Percentiles rank a stretch among this genome's conserved stretches.
These are phyloP conservation scores for Annona cherimola DNA, from an alignment of 164 flowering plant species.

Conservation along the genomic window DNA sequence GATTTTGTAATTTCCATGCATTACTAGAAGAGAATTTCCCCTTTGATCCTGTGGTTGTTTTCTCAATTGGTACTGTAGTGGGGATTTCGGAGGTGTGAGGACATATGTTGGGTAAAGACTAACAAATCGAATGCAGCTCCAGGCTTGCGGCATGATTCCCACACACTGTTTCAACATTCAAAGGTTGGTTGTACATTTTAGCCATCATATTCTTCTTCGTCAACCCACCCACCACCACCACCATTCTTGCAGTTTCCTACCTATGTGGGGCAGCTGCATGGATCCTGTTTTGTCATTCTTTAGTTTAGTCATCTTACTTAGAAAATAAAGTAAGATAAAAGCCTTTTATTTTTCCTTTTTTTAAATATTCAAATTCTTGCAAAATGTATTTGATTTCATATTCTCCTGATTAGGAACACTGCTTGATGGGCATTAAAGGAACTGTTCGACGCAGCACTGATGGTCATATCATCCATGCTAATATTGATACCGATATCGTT, in stretches of 20 bases:
- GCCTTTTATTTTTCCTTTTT: background rate
- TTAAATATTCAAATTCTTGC: background rate
- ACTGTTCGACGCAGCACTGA: conserved; percentile 99
- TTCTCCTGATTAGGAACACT: conserved; percentile 71
- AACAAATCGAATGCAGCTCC: conserved; percentile 89
- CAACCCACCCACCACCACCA: background rate
- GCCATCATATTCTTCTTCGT: background rate
- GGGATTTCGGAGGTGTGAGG: conserved; percentile 99
- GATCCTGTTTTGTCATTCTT: background rate
- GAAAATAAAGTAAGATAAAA: no score
- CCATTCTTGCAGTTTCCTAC: background rate
- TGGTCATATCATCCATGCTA: conserved; percentile 99
- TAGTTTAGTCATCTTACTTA: no score
- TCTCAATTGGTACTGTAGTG: conserved; percentile 45
- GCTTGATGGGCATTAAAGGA: conserved; percentile 99
- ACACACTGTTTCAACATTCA: conserved; percentile 91
- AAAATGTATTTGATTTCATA: conserved; percentile 7
- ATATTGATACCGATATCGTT: conserved; percentile 96
- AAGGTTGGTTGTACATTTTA: conserved; percentile 51
- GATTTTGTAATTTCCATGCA: background rate
- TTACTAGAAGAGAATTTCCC: background rate
- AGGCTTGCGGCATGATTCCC: conserved; percentile 91
- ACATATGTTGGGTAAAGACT: conserved; percentile 99
- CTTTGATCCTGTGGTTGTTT: background rate
- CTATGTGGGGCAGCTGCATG: background rate